phyloP scores from a whole-genome alignment of 2,329 filamentous ascomycete genomes.

The Chaetoscypha palmicola region DNA sequence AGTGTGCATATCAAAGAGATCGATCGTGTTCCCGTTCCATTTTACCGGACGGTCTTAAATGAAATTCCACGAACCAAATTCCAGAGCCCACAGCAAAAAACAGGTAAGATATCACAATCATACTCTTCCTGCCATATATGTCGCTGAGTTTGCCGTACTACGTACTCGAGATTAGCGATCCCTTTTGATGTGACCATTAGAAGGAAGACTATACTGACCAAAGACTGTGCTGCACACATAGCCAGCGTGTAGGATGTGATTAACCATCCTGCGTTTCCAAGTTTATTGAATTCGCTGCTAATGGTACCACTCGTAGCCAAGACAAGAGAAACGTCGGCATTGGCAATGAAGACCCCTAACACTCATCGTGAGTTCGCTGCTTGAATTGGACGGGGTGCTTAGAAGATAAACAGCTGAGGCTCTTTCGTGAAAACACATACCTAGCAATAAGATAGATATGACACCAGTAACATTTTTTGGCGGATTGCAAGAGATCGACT shows the following conservation, averaged over 20 bases:
- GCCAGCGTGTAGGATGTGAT: conserved; percentile 45
- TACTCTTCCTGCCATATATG: conserved; percentile 51
- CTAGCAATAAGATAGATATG: conserved; percentile 19
- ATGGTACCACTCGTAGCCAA: conserved; percentile 59
- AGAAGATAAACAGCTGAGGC: background rate
- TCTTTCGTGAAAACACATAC: background rate
- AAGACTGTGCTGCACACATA: conserved; percentile 46
- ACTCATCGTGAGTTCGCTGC: conserved; percentile 41
- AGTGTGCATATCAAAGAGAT: too few species aligned
- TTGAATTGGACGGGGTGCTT: background rate
- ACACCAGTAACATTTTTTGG: conserved; percentile 12
- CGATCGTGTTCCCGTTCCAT: too few species aligned
- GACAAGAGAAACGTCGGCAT: conserved; percentile 58
- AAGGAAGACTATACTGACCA: too few species aligned
- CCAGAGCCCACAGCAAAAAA: conserved; percentile 40
- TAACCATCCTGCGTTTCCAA: conserved; percentile 52
- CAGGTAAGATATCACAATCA: conserved; percentile 39
- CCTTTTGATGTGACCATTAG: too few species aligned
- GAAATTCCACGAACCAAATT: conserved; percentile 35
- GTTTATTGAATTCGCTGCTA: conserved; percentile 51
- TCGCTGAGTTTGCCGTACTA: conserved; percentile 47
- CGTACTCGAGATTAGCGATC: too few species aligned
- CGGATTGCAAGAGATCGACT: background rate
- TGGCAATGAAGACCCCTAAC: conserved; percentile 59
- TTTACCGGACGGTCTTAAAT: too few species aligned